Evolutionary conservation across 345 rosid genomes (phyloP), one percentile per base, ranked within the genome.

Genomic region (Punica granatum): DNA sequence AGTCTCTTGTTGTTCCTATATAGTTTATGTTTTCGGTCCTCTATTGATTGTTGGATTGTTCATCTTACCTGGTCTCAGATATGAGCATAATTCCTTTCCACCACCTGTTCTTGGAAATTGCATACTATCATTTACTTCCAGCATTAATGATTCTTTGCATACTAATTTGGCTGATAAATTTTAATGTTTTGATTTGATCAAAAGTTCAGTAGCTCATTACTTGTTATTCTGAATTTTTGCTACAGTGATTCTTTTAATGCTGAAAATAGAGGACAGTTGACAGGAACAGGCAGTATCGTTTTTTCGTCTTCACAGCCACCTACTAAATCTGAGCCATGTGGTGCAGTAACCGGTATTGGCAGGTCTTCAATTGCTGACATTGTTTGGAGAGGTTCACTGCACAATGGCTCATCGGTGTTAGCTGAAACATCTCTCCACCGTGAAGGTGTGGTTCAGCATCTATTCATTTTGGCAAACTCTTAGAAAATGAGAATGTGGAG

Each of bases 301-400:
- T 68, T 69, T 56, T 70, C 79, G 65, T 70, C 72, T 58, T 58
- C 63, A n/a, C 81, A 70, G 62, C 30, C 35, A 16, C 63, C 74
- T 28, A 9, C 35, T 18, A 71, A 61, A 49, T 46, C 69, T 59
- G 81, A 80, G 62, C 26, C 80, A 63, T 28, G 70, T 18, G 67
- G 75, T 80, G 11, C 56, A 1, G 75, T 75, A 43, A 70, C 72
- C 65, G 15, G 77, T 59, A 26, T 69, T 33, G 79, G 76, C 28
- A 77, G 76, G 64, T 65, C 73, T 60, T 70, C 86, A 41, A 72
- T 78, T 82, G 86, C 78, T 69, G 83, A 79, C 49, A 70, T 78
- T 51, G 81, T 78, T 35, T 26, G 34, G 34, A 56, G 34, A 56
- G 34, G 61, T 30, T 30, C 61, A 56, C 61, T 28, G 61, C 28